Percentiles rank a stretch among this genome's conserved stretches.
phyloP scores from a whole-genome alignment of 371 early-diverging fungal species.

The Entomophthora muscae region DNA sequence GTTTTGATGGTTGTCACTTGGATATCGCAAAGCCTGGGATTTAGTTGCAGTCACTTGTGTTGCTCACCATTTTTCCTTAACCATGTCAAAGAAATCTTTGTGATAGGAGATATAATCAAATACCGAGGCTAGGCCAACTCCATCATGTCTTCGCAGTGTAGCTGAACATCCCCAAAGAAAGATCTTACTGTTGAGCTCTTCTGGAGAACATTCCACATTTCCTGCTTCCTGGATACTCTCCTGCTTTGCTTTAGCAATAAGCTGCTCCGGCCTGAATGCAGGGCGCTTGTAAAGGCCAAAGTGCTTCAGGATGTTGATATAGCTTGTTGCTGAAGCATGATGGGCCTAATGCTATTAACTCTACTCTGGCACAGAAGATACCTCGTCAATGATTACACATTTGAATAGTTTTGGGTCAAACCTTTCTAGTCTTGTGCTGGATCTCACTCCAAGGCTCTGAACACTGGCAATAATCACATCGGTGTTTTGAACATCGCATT shows the following conservation, averaged over 20 bases:
- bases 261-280: neutral
- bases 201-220: neutral
- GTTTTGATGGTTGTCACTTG: constrained; percentile 46
- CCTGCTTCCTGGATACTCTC: neutral
- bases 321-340: constrained; percentile 67
- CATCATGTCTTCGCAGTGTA: constrained; percentile 73
- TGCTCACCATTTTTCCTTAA: constrained; percentile 46
- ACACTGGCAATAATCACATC: constrained; percentile 69
- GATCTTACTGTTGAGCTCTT: constrained; percentile 13
- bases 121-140: constrained; percentile 32
- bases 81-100: constrained; percentile 57
- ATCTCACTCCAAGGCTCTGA: constrained; percentile 39
- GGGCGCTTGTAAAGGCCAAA: constrained; percentile 26
- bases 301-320: constrained; percentile 46
- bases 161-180: constrained; percentile 89
- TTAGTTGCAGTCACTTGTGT: neutral
- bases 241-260: neutral
- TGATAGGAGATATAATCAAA: constrained; percentile 71
- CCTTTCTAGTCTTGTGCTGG: constrained; percentile 26
- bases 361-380: constrained; percentile 3
- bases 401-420: constrained; percentile 67
- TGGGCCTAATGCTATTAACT: constrained; percentile 38
- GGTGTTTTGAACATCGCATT: constrained; percentile 27
- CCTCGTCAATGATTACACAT: constrained; percentile 76
- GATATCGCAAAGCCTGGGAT: constrained; percentile 40